phyloP scores from a whole-genome alignment of 352 stramenopile species.

The Ophiocytium majus region DNA sequence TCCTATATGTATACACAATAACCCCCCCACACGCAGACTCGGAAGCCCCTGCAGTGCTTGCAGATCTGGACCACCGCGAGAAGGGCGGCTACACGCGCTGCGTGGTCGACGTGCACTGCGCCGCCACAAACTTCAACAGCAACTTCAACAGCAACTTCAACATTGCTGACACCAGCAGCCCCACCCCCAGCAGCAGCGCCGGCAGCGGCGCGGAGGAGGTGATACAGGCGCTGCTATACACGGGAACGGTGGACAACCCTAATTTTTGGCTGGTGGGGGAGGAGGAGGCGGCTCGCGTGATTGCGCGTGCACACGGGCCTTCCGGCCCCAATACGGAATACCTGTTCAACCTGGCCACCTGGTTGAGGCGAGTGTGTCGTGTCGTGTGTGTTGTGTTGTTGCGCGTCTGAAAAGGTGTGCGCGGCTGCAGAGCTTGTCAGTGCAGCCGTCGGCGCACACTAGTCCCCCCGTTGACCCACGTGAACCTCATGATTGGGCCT shows the following conservation, averaged over 20 bases:
- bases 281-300: constrained; percentile 37
- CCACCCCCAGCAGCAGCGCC: not conserved
- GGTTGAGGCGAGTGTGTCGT: constrained; percentile 21
- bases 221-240: constrained; percentile 48
- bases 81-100: constrained; percentile 53
- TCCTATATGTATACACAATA: no score
- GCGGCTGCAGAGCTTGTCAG: no score
- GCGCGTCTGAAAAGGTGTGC: no score
- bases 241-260: constrained; percentile 41
- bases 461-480: no score
- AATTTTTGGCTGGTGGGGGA: constrained; percentile 42
- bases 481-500: no score
- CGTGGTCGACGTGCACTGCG: constrained; percentile 40
- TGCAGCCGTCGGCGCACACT: no score
- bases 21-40: no score
- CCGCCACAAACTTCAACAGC: no score
- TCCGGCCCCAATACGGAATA: constrained; percentile 52
- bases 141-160: not conserved
- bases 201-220: not conserved
- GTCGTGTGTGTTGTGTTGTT: no score
- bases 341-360: constrained; percentile 35
- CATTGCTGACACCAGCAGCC: no score
- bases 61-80: constrained; percentile 47
- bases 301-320: constrained; percentile 40
- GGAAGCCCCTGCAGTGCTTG: constrained; percentile 36